Evolutionary conservation across 108 stramenopile species (phyloP).

Genomic region (Skeletonema menzelii): DNA sequence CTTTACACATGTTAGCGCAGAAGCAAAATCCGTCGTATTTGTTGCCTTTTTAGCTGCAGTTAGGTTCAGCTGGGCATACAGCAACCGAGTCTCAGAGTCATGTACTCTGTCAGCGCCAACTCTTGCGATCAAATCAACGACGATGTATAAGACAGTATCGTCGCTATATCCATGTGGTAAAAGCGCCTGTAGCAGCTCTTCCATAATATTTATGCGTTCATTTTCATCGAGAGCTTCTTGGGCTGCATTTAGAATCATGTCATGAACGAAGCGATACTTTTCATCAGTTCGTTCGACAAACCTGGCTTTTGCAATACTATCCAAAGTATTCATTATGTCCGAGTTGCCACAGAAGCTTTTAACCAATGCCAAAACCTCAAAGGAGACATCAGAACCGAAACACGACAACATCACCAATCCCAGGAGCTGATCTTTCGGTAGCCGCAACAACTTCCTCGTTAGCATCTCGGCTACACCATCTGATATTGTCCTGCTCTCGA

Average conservation of each 20-base stretch:
- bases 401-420: conserved; percentile 26
- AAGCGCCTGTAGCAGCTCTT: background rate
- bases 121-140: background rate
- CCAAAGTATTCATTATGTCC: conserved; percentile 12
- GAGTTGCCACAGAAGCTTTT: conserved; percentile 15
- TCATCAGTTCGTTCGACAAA: conserved; percentile 13
- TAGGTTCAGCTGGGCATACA: conserved; percentile 4
- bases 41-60: conserved; percentile 1
- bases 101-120: background rate
- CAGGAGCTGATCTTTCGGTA: conserved; percentile 7
- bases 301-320: conserved; percentile 4
- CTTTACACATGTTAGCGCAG: background rate
- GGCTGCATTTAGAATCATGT: conserved; percentile 16
- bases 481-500: conserved; percentile 10
- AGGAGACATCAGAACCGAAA: conserved; percentile 23
- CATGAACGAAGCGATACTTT: conserved; percentile 25
- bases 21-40: conserved; percentile 6
- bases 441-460: conserved; percentile 11
- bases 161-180: background rate
- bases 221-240: background rate
- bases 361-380: conserved; percentile 20
- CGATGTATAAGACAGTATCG: background rate
- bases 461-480: conserved; percentile 22
- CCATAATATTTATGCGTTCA: background rate
- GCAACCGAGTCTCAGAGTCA: background rate